These are phyloP conservation scores for Nothophoma quercina DNA, from an alignment of 2,329 filamentous ascomycete species.

Conservation along the genomic window DNA sequence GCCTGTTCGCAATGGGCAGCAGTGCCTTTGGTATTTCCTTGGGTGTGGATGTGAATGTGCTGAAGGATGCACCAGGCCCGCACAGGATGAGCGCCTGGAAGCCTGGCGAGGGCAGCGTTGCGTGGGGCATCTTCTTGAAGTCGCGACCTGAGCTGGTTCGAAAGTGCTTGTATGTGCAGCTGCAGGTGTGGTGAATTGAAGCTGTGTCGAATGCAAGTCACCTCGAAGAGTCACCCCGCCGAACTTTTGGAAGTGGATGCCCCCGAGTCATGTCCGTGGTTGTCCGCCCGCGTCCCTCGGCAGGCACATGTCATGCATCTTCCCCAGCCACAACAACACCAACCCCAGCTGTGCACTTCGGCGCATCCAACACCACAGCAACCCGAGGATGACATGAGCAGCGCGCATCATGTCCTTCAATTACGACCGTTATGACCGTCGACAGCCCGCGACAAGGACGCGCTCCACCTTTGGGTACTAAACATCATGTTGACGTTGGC, in stretches of 20 bases:
- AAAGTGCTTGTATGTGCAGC: no score
- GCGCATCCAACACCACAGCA: conserved; percentile 2
- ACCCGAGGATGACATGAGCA: conserved; percentile 24
- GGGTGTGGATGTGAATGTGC: conserved; percentile 81
- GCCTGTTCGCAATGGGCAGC: conserved; percentile 81
- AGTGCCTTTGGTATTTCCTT: conserved; percentile 84
- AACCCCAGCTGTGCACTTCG: conserved; percentile 16
- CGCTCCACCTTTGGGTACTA: conserved; percentile 70
- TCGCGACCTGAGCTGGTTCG: no score
- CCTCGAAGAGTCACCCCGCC: conserved; percentile 2
- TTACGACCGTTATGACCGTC: conserved; percentile 64
- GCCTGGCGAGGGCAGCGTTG: conserved; percentile 75
- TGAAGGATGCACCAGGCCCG: conserved; percentile 81
- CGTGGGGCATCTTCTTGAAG: conserved; percentile 81
- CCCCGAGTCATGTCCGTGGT: conserved; percentile 2
- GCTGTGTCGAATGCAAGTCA: no score
- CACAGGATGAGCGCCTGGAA: conserved; percentile 85
- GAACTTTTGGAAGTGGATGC: neutral
- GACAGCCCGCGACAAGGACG: conserved; percentile 64
- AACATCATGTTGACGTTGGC: neutral
- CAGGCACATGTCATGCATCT: conserved; percentile 3
- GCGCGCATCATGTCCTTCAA: conserved; percentile 45
- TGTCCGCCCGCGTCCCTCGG: conserved; percentile 14
- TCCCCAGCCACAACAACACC: conserved; percentile 25
- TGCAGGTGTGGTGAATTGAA: neutral